Evolutionary conservation across 495 filamentous ascomycete species (phyloP).

Genomic region (Aspergillus kassunensis): DNA sequence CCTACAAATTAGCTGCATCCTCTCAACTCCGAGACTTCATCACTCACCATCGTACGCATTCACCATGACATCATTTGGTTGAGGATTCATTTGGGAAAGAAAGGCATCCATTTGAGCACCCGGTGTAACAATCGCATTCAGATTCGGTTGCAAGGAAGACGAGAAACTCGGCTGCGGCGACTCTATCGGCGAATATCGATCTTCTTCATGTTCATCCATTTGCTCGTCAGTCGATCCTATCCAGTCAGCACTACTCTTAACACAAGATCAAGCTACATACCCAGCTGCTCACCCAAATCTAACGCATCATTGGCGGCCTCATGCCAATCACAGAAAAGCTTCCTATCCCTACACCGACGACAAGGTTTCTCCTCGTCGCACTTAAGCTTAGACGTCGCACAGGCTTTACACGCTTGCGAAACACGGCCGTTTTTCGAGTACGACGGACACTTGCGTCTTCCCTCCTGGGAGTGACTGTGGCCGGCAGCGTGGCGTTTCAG

Average conservation of each 20-base stretch:
- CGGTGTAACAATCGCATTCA: constrained; percentile 8
- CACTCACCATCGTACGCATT: constrained; percentile 21
- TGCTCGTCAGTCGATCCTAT: constrained; percentile 1
- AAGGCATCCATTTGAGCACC: constrained; percentile 27
- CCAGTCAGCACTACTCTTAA: not conserved
- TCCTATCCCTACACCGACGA: constrained; percentile 43
- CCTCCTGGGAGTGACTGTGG: constrained; percentile 40
- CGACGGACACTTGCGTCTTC: constrained; percentile 42
- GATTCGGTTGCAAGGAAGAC: not conserved
- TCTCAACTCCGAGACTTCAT: not conserved
- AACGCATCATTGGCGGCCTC: constrained; percentile 28
- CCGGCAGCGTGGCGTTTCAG: constrained; percentile 53
- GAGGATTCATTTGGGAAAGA: constrained; percentile 7
- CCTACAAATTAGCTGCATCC: not conserved
- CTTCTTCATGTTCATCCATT: not conserved
- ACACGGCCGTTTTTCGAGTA: constrained; percentile 47
- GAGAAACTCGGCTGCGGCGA: not conserved
- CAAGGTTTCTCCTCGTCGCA: constrained; percentile 51
- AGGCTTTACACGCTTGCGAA: constrained; percentile 50
- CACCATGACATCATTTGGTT: constrained; percentile 4
- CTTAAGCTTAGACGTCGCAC: constrained; percentile 51
- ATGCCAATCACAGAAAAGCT: constrained; percentile 42
- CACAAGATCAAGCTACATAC: constrained; percentile 10
- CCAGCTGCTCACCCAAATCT: constrained; percentile 18
- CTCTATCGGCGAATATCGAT: not conserved